Conservation (phyloP, 2,329 filamentous ascomycete genomes). For the Paracoccidioides lutzii region DNA sequence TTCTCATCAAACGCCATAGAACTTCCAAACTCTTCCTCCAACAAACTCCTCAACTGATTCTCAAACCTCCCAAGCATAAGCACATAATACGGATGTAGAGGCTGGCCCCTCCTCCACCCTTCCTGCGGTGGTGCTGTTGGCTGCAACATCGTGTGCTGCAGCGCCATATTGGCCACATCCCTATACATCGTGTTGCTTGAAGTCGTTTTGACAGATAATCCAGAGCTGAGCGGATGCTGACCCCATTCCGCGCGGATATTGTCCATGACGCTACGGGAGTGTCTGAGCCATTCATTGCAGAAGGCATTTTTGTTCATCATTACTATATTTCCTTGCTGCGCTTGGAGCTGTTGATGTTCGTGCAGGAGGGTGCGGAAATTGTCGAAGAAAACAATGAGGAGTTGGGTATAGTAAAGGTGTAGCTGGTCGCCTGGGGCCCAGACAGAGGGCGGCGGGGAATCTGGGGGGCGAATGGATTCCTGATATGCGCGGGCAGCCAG, state of each 20-base stretch:
- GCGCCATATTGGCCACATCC: slow-evolving; percentile 4
- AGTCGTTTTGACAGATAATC: slow-evolving; percentile 7
- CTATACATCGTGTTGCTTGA: slow-evolving; percentile 6
- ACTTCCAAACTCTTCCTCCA: not conserved
- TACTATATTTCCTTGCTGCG: not conserved
- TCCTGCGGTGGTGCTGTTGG: slow-evolving; percentile 8
- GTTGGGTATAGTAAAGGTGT: slow-evolving; percentile 8
- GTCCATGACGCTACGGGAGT: slow-evolving; percentile 11
- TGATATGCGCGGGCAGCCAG: slow-evolving; percentile 11
- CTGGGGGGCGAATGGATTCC: slow-evolving; percentile 10
- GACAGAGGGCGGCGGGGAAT: slow-evolving; percentile 9
- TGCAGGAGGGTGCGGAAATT: slow-evolving; percentile 5
- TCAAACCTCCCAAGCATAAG: slow-evolving; percentile 11
- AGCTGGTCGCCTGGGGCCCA: slow-evolving; percentile 10
- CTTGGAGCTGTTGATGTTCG: not conserved
- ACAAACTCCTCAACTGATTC: not conserved
- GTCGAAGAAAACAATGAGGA: slow-evolving; percentile 8
- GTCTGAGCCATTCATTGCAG: slow-evolving; percentile 9
- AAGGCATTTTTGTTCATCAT: slow-evolving; percentile 2
- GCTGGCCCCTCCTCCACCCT: slow-evolving; percentile 8
- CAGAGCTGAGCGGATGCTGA: slow-evolving; percentile 7
- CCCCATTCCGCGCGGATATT: slow-evolving; percentile 12
- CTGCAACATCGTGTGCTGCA: slow-evolving; percentile 5
- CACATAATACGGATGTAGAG: slow-evolving; percentile 11
- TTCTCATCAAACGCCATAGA: not conserved